Conservation (phyloP, 352 stramenopile genomes). For the Phytophthora tentaculata region DNA sequence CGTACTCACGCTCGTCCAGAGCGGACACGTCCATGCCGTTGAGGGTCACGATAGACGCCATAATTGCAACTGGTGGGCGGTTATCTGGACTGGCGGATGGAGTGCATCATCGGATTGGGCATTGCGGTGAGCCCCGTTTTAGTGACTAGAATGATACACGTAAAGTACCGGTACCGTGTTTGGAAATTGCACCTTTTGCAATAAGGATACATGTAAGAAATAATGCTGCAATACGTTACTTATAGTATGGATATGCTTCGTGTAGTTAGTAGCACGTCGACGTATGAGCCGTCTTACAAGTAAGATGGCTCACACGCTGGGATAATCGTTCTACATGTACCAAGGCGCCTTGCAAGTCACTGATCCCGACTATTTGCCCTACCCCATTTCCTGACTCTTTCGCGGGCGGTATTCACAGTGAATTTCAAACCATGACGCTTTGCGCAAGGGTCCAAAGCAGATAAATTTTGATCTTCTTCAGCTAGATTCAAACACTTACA, state of each 20-base stretch:
- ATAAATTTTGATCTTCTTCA: background rate
- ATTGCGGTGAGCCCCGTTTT: background rate
- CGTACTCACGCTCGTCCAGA: conserved; percentile 71
- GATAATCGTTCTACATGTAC: too few species aligned
- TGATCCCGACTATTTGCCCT: conserved; percentile 11
- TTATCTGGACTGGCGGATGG: conserved; percentile 6
- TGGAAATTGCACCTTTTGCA: background rate
- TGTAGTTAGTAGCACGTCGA: too few species aligned
- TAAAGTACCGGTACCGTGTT: too few species aligned
- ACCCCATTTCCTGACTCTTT: conserved; percentile 32
- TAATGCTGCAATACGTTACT: too few species aligned
- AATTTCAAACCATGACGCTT: too few species aligned
- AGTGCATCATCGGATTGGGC: conserved; percentile 6
- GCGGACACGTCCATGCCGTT: conserved; percentile 70
- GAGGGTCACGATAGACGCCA: conserved; percentile 42
- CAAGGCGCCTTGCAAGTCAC: too few species aligned
- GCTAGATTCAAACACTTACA: too few species aligned
- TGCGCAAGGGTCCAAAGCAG: background rate
- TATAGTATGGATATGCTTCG: too few species aligned
- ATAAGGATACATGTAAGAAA: too few species aligned
- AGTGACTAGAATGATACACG: conserved; percentile 10
- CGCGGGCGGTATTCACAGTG: conserved; percentile 1
- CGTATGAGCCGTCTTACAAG: too few species aligned
- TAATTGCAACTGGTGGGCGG: conserved; percentile 6
- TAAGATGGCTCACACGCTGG: too few species aligned